Conservation (phyloP, 2,329 filamentous ascomycete species). For the Aspergillus ochraceus region DNA sequence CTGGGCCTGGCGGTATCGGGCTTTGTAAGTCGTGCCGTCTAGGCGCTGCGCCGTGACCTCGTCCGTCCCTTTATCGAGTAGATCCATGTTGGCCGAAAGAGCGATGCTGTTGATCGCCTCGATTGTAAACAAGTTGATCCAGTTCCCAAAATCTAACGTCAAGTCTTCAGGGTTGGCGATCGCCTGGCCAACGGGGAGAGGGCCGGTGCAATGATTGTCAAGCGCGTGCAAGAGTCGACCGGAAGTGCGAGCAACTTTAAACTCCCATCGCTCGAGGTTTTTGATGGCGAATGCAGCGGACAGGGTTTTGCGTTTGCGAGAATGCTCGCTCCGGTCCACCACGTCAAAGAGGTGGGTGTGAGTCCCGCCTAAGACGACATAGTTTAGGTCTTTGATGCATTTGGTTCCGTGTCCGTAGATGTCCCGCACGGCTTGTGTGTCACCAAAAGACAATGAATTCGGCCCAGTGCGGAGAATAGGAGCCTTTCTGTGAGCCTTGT, state of each 20-base stretch:
- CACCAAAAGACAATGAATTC: no score
- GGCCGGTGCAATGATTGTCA: conserved; percentile 45
- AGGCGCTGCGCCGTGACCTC: conserved; percentile 39
- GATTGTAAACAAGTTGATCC: conserved; percentile 55
- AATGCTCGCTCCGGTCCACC: conserved; percentile 51
- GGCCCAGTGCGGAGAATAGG: no score
- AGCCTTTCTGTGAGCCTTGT: no score
- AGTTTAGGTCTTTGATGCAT: conserved; percentile 50
- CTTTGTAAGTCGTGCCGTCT: conserved; percentile 47
- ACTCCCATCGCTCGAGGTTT: conserved; percentile 52
- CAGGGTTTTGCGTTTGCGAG: conserved; percentile 49
- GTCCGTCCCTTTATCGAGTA: conserved; percentile 51
- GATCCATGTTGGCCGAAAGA: conserved; percentile 48
- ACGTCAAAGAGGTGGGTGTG: conserved; percentile 54
- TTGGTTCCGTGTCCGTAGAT: conserved; percentile 49
- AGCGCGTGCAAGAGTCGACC: conserved; percentile 43
- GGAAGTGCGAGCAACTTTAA: conserved; percentile 51
- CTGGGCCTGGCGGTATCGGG: conserved; percentile 50
- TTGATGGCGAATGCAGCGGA: conserved; percentile 52
- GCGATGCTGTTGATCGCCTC: conserved; percentile 58
- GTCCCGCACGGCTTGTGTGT: no score
- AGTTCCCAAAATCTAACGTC: conserved; percentile 51
- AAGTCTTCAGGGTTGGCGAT: conserved; percentile 40
- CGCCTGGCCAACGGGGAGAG: conserved; percentile 22
- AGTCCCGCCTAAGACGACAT: conserved; percentile 44